A percentile compares a stretch with the other conserved stretches of the same genome.
Conservation (phyloP, 2,329 filamentous ascomycete genomes). For the Simplicillium aogashimaense region DNA sequence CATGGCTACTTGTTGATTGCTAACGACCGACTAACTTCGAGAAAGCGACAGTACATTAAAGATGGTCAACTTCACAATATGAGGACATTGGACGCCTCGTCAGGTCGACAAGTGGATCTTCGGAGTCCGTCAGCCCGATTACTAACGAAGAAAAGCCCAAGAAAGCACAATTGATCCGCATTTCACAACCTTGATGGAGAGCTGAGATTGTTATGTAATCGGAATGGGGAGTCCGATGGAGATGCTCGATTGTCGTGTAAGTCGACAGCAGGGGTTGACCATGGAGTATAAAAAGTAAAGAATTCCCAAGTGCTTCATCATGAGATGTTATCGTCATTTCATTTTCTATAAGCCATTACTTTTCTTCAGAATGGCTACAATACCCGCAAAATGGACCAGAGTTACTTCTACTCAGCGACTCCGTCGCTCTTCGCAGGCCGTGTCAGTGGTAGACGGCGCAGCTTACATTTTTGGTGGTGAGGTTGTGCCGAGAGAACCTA, state of each 20-base stretch:
- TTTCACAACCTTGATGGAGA: neutral
- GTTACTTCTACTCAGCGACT: slow-evolving; percentile 21
- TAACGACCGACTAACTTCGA: too few species aligned
- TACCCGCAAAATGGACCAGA: slow-evolving; percentile 14
- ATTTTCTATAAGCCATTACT: neutral
- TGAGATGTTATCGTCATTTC: too few species aligned
- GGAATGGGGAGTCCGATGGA: neutral
- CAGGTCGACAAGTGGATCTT: too few species aligned
- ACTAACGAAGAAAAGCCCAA: neutral
- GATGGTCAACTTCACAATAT: too few species aligned
- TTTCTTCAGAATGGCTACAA: slow-evolving; percentile 4
- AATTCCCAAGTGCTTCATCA: too few species aligned
- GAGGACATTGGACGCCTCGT: too few species aligned
- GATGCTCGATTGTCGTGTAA: neutral
- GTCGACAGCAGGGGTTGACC: too few species aligned
- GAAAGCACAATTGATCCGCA: neutral
- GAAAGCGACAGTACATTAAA: too few species aligned
- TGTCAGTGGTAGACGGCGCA: slow-evolving; percentile 27
- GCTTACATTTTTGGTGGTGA: slow-evolving; percentile 42
- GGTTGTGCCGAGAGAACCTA: slow-evolving; percentile 36
- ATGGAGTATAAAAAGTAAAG: too few species aligned
- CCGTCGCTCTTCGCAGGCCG: slow-evolving; percentile 38
- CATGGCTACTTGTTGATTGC: neutral
- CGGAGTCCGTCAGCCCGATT: too few species aligned
- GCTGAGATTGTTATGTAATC: neutral